Evolutionary conservation across 148 eudicot species (phyloP).

Genomic region (Chenopodium album): DNA sequence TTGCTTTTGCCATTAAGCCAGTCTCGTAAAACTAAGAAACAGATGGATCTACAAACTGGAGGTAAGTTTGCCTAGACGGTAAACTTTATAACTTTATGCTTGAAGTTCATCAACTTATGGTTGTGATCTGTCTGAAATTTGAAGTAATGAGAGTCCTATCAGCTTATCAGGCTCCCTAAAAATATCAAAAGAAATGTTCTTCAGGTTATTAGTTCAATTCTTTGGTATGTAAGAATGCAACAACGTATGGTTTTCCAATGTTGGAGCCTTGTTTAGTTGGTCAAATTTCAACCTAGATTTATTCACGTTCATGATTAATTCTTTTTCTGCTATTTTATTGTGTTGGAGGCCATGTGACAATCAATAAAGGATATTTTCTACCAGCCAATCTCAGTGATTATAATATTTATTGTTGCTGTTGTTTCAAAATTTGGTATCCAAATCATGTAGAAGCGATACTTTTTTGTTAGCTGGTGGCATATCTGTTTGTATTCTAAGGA

Average conservation of each 20-base stretch:
- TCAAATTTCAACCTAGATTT: neutral
- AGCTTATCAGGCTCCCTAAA: neutral
- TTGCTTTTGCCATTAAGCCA: slow-evolving; percentile 65
- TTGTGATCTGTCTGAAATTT: neutral
- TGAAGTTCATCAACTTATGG: neutral
- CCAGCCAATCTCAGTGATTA: neutral
- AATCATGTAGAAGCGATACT: neutral
- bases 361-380: neutral
- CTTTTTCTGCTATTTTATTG: neutral
- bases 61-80: slow-evolving; percentile 40
- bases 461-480: neutral
- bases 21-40: slow-evolving; percentile 58
- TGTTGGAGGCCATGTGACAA: neutral
- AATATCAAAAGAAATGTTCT: neutral
- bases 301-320: neutral
- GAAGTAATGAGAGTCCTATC: neutral
- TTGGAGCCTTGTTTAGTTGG: neutral
- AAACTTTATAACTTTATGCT: neutral
- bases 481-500: neutral
- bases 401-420: neutral
- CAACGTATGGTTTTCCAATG: neutral
- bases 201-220: neutral
- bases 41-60: slow-evolving; percentile 41
- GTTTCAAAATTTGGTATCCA: neutral
- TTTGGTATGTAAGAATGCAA: slow-evolving; percentile 9